Conservation (phyloP, 2,329 filamentous ascomycete genomes). For the Aphanoascus verrucosus region DNA sequence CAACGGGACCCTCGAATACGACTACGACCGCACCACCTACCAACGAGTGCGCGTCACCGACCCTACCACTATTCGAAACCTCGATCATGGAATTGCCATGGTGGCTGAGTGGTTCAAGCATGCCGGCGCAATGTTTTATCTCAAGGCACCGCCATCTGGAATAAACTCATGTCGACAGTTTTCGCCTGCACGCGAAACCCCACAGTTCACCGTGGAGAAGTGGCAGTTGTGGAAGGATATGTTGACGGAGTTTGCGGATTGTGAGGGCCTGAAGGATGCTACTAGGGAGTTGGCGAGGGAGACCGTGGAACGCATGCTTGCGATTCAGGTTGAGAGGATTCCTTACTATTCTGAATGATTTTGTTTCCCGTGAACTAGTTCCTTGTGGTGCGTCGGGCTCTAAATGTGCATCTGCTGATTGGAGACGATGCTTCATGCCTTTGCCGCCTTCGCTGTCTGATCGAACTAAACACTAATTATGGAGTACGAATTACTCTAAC, state of each 20-base stretch:
- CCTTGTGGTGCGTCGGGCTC: too few relatives aligned
- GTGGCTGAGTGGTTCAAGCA: conserved; percentile 8
- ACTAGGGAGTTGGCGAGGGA: conserved; percentile 7
- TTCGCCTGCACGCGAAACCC: conserved; percentile 8
- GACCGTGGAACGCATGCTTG: neutral
- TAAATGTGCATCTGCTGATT: neutral
- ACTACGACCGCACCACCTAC: conserved; percentile 10
- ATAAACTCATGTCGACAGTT: conserved; percentile 8
- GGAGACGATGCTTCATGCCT: neutral
- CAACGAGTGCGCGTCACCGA: conserved; percentile 8
- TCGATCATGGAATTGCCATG: conserved; percentile 4
- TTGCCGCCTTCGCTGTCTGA: neutral
- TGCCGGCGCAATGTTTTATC: conserved; percentile 8
- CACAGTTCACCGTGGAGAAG: conserved; percentile 8
- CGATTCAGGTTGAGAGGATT: neutral
- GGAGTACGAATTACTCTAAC: too few relatives aligned
- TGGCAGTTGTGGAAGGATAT: conserved; percentile 11
- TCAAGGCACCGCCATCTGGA: neutral
- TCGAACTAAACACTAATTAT: too few relatives aligned
- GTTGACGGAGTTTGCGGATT: conserved; percentile 3
- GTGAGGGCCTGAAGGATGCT: neutral
- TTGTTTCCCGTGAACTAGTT: too few relatives aligned
- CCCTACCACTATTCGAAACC: conserved; percentile 3
- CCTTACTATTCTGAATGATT: neutral
- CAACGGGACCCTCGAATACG: conserved; percentile 6